phyloP scores from a whole-genome alignment of 1,284 basidiomycete species.

The Apiotrichum brassicae region DNA sequence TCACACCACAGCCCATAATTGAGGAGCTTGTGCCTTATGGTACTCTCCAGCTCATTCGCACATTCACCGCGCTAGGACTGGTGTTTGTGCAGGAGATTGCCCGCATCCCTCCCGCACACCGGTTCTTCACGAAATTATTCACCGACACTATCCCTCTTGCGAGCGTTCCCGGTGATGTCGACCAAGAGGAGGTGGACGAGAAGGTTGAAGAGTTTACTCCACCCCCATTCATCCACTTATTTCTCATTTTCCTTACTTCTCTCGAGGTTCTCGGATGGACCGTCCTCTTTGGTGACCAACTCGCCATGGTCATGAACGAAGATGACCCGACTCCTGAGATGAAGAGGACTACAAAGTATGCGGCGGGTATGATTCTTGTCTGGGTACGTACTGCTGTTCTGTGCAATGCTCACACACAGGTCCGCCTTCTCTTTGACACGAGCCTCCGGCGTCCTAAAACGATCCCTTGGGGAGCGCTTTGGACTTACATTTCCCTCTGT shows the following conservation, averaged over 20 bases:
- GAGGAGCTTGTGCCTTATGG: background rate
- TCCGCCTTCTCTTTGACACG: background rate
- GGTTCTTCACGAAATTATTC: constrained; percentile 4
- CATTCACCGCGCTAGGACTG: background rate
- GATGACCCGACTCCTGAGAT: background rate
- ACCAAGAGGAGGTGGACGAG: constrained; percentile 1
- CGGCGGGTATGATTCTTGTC: constrained; percentile 32
- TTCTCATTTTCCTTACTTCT: constrained; percentile 24
- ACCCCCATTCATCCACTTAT: background rate
- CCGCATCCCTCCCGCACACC: constrained; percentile 1
- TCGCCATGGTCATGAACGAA: constrained; percentile 13
- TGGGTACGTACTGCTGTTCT: constrained; percentile 31
- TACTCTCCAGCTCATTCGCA: background rate
- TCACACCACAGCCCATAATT: background rate
- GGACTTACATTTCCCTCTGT: constrained; percentile 29
- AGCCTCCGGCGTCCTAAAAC: constrained; percentile 24
- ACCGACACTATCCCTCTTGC: constrained; percentile 10
- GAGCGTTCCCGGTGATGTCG: constrained; percentile 2
- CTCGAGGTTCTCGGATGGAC: constrained; percentile 32
- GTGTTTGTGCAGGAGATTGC: background rate
- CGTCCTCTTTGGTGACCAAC: constrained; percentile 23
- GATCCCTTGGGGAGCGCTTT: constrained; percentile 33
- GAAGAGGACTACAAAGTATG: background rate
- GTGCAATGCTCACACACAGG: background rate
- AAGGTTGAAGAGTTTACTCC: constrained; percentile 5